phyloP scores from a whole-genome alignment of 2,329 filamentous ascomycete species.

The Myriosclerotinia scirpicola region DNA sequence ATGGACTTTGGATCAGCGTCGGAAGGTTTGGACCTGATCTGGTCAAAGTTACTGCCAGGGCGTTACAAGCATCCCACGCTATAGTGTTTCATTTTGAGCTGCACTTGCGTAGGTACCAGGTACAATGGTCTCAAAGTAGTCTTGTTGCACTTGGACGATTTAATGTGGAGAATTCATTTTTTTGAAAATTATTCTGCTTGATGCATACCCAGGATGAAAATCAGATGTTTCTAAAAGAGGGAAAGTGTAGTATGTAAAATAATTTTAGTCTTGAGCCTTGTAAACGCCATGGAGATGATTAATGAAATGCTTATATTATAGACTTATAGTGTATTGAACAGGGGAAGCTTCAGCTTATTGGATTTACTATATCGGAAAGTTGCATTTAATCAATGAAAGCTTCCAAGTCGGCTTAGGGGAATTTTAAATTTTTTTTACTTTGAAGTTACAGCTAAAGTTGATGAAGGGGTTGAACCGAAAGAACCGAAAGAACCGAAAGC shows the following conservation, averaged over 20 bases:
- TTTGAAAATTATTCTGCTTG: background rate
- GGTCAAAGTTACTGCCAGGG: conserved; percentile 25
- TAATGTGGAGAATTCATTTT: conserved; percentile 8
- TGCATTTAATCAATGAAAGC: background rate
- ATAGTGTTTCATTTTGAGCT: conserved; percentile 40
- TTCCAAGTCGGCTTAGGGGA: background rate
- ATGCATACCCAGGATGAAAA: conserved; percentile 10
- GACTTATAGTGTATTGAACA: background rate
- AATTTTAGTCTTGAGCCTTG: conserved; percentile 17
- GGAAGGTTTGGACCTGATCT: conserved; percentile 22
- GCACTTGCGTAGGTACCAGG: conserved; percentile 19
- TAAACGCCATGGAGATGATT: conserved; percentile 9
- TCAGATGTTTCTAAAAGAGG: conserved; percentile 1
- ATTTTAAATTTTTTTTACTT: background rate
- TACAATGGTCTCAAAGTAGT: conserved; percentile 21
- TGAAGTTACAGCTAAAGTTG: conserved; percentile 7
- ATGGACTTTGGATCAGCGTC: conserved; percentile 22
- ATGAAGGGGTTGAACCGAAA: conserved; percentile 2
- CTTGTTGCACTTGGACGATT: conserved; percentile 23
- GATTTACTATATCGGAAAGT: conserved; percentile 8
- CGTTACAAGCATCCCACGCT: conserved; percentile 38
- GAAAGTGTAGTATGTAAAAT: conserved; percentile 14
- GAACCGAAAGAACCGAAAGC: background rate
- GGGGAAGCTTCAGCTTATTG: conserved; percentile 16
- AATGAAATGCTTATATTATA: no score